These are phyloP conservation scores for Auriscalpium microsporum DNA, from an alignment of 768 basidiomycete species.

Conservation along the genomic window DNA sequence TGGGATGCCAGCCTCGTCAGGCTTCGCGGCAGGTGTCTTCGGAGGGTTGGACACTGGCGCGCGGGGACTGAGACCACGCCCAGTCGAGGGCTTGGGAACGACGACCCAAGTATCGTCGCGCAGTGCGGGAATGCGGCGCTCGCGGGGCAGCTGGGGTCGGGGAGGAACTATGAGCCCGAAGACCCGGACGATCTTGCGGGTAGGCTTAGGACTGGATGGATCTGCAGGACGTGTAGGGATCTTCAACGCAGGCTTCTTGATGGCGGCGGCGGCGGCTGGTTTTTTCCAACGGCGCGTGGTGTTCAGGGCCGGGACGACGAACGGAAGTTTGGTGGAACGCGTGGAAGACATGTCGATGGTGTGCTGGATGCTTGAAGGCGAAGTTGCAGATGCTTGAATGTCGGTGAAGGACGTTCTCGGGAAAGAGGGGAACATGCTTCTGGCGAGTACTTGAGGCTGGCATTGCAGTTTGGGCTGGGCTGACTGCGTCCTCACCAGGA, in stretches of 20 bases:
- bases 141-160: background rate
- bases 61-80: background rate
- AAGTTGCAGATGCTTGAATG: no score
- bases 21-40: background rate
- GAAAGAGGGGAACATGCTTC: no score
- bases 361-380: no score
- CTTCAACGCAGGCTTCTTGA: background rate
- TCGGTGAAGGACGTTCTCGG: no score
- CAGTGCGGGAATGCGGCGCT: background rate
- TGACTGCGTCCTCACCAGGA: no score
- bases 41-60: background rate
- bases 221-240: background rate
- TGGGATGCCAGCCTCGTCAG: background rate
- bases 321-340: background rate
- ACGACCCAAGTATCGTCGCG: background rate
- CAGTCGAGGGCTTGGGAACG: background rate
- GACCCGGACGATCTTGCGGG: background rate
- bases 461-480: no score
- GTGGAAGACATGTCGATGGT: background rate
- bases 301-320: background rate
- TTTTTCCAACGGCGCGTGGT: background rate
- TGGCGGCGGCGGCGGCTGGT: background rate
- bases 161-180: background rate
- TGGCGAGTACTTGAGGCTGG: no score
- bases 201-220: background rate